Conservation (phyloP, 495 filamentous ascomycete genomes). For the Jackrogersella minutella region DNA sequence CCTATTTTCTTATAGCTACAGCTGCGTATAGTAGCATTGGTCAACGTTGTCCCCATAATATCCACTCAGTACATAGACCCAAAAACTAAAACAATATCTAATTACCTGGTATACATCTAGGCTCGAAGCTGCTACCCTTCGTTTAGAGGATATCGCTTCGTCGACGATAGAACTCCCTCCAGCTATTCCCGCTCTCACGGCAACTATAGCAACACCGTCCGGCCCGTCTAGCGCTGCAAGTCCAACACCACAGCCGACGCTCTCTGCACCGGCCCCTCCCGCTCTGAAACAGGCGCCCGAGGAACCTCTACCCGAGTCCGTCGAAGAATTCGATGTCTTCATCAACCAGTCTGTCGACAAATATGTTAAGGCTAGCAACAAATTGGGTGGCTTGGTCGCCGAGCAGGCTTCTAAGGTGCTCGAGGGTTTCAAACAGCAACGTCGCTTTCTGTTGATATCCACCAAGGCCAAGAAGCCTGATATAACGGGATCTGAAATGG, state of each 20-base stretch:
- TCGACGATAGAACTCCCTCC: constrained; percentile 67
- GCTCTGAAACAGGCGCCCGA: constrained; percentile 52
- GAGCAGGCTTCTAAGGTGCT: constrained; percentile 67
- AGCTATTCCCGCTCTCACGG: constrained; percentile 50
- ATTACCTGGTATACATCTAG: constrained; percentile 63
- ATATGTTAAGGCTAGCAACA: constrained; percentile 79
- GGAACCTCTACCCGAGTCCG: constrained; percentile 73
- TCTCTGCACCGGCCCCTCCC: constrained; percentile 47
- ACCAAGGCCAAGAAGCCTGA: constrained; percentile 94
- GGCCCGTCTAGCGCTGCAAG: constrained; percentile 40
- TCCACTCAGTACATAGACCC: not conserved
- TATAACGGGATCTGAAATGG: constrained; percentile 68
- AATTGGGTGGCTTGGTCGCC: constrained; percentile 77
- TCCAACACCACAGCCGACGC: constrained; percentile 42
- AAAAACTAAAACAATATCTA: constrained; percentile 16
- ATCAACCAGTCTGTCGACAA: constrained; percentile 77
- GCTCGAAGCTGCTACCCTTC: constrained; percentile 95
- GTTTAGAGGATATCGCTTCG: constrained; percentile 93
- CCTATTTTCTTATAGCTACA: not conserved
- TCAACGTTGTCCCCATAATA: not conserved
- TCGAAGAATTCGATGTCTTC: constrained; percentile 86
- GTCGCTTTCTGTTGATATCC: constrained; percentile 85
- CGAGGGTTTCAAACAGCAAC: constrained; percentile 76
- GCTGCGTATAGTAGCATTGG: no score
- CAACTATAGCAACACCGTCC: constrained; percentile 47